These are phyloP conservation scores for Zygoascus hellenicus DNA, from an alignment of 1,139 yeast genomes.

Conservation along the genomic window DNA sequence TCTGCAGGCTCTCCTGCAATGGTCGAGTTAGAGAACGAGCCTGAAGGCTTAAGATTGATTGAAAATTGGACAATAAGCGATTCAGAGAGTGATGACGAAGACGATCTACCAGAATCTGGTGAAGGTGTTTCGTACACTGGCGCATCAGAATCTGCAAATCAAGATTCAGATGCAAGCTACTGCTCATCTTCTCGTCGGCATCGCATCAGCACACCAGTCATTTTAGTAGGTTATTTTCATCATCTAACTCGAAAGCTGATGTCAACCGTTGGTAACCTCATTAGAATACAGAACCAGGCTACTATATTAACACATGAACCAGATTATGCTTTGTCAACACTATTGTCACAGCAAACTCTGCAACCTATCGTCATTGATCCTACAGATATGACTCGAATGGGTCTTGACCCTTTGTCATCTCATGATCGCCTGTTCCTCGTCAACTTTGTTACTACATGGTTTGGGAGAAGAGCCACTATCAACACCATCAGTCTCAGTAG, in stretches of 20 bases:
- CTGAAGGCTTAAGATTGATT: conserved; percentile 19
- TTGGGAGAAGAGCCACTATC: conserved; percentile 41
- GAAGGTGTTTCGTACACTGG: neutral
- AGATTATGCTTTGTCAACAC: conserved; percentile 3
- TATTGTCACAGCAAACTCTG: conserved; percentile 22
- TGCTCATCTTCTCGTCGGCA: neutral
- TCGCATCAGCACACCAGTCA: conserved; percentile 4
- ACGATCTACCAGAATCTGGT: conserved; percentile 1
- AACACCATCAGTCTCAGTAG: conserved; percentile 25
- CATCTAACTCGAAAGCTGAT: conserved; percentile 27
- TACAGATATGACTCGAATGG: conserved; percentile 60
- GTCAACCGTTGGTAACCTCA: conserved; percentile 17
- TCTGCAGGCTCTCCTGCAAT: conserved; percentile 63
- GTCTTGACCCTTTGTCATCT: conserved; percentile 61
- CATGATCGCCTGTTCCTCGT: conserved; percentile 54
- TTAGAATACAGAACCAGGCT: conserved; percentile 18
- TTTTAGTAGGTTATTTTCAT: conserved; percentile 29
- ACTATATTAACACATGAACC: conserved; percentile 5
- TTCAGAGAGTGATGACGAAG: neutral
- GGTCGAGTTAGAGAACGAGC: conserved; percentile 34
- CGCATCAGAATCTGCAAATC: neutral
- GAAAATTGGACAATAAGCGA: conserved; percentile 7
- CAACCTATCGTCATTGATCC: conserved; percentile 37
- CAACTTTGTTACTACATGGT: conserved; percentile 52
- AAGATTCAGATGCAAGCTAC: neutral